Evolutionary conservation across 1,284 basidiomycete species (phyloP).

Genomic region (Puccinia coronata): DNA sequence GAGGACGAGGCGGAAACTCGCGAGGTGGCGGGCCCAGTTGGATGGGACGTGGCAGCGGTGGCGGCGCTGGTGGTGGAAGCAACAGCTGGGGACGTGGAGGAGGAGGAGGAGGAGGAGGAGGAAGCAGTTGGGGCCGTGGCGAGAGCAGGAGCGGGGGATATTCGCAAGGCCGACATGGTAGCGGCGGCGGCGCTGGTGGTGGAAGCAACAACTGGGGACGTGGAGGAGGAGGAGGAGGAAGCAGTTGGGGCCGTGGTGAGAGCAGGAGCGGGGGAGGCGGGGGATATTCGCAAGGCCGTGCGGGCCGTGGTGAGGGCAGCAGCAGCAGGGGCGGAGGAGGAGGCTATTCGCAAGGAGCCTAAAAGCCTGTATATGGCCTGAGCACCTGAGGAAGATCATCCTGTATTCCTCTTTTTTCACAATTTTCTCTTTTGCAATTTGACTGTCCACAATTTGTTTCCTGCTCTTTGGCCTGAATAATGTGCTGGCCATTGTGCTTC

Average conservation of each 20-base stretch:
- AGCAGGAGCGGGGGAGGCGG: neutral
- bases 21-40: neutral
- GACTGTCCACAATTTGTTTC: too few relatives aligned
- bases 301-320: neutral
- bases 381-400: too few relatives aligned
- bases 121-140: neutral
- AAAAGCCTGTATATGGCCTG: too few relatives aligned
- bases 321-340: neutral
- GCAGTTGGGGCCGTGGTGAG: neutral
- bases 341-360: too few relatives aligned
- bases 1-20: neutral
- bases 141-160: neutral
- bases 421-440: too few relatives aligned
- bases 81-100: constrained; percentile 21
- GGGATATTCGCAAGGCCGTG: neutral
- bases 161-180: neutral
- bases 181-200: neutral
- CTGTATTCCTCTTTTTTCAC: too few relatives aligned
- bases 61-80: constrained; percentile 9
- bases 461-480: too few relatives aligned
- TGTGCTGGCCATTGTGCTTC: too few relatives aligned
- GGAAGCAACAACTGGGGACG: neutral
- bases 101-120: neutral
- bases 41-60: neutral
- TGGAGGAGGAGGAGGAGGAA: neutral